Conservation (phyloP, 441 rosid species). For the Flueggea neowawraea region DNA sequence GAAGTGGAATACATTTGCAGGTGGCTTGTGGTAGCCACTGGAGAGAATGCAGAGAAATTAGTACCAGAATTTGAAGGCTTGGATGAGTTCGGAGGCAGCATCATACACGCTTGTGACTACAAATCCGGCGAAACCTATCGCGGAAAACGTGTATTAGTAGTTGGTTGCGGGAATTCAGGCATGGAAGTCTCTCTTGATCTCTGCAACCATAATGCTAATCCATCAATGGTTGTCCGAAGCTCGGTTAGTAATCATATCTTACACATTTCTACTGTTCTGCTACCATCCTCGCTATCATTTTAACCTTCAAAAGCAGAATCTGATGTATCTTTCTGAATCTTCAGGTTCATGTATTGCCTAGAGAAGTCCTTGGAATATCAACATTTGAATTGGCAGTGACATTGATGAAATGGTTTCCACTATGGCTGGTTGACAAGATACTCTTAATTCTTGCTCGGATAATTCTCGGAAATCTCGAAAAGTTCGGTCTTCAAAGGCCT, state of each 20-base stretch:
- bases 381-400: slow-evolving; percentile 23
- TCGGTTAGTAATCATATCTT: slow-evolving; percentile 42
- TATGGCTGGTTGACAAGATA: slow-evolving; percentile 23
- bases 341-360: slow-evolving; percentile 31
- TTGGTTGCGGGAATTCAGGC: slow-evolving; percentile 94
- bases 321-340: not conserved
- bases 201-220: slow-evolving; percentile 53
- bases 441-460: slow-evolving; percentile 19
- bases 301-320: not conserved
- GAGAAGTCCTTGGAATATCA: slow-evolving; percentile 25
- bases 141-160: slow-evolving; percentile 69
- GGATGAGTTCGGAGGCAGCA: slow-evolving; percentile 48
- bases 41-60: slow-evolving; percentile 83
- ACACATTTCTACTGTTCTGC: not conserved
- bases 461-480: slow-evolving; percentile 21
- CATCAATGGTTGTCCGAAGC: slow-evolving; percentile 82
- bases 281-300: not conserved
- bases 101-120: slow-evolving; percentile 69
- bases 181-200: slow-evolving; percentile 94
- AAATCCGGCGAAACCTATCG: slow-evolving; percentile 61
- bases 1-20: slow-evolving; percentile 72
- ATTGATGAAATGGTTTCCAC: slow-evolving; percentile 28
- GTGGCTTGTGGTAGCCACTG: slow-evolving; percentile 91
- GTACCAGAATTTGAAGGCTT: slow-evolving; percentile 75
- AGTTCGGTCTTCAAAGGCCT: slow-evolving; percentile 26